phyloP scores from a whole-genome alignment of 169 alveolate species.

The Cryptosporidium meleagridis region DNA sequence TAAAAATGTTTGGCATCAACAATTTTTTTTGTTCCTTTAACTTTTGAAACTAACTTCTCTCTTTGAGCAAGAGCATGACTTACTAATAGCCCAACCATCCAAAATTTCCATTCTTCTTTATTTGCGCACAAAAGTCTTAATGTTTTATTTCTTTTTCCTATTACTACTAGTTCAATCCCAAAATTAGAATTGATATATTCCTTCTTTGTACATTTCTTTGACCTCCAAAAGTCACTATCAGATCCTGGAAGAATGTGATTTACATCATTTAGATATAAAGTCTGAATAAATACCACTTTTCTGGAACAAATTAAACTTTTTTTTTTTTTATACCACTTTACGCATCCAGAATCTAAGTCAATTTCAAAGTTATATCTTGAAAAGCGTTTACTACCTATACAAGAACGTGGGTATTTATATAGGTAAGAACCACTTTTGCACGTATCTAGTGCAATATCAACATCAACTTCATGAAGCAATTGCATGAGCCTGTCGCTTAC shows the following conservation, averaged over 20 bases:
- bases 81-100: conserved; percentile 72
- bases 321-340: conserved; percentile 54
- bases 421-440: conserved; percentile 64
- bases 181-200: conserved; percentile 5
- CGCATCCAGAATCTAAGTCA: conserved; percentile 66
- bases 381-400: conserved; percentile 8
- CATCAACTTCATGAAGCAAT: conserved; percentile 42
- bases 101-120: conserved; percentile 67
- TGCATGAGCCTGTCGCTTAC: conserved; percentile 54
- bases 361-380: conserved; percentile 50
- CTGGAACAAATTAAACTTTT: neutral
- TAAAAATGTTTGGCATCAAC: conserved; percentile 52
- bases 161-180: conserved; percentile 69
- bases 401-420: conserved; percentile 37
- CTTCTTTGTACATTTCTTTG: neutral
- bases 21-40: conserved; percentile 32
- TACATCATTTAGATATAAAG: conserved; percentile 62
- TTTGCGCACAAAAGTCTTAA: conserved; percentile 67
- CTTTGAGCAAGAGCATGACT: conserved; percentile 73
- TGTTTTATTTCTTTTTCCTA: conserved; percentile 16
- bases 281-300: conserved; percentile 10
- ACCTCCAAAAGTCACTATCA: conserved; percentile 76
- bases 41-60: conserved; percentile 29
- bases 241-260: conserved; percentile 71
- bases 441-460: conserved; percentile 63